Percentiles rank a stretch among this genome's conserved stretches.
Evolutionary conservation across 805 yeast species (phyloP).

Genomic region (Helenozyma baotianmanensis): DNA sequence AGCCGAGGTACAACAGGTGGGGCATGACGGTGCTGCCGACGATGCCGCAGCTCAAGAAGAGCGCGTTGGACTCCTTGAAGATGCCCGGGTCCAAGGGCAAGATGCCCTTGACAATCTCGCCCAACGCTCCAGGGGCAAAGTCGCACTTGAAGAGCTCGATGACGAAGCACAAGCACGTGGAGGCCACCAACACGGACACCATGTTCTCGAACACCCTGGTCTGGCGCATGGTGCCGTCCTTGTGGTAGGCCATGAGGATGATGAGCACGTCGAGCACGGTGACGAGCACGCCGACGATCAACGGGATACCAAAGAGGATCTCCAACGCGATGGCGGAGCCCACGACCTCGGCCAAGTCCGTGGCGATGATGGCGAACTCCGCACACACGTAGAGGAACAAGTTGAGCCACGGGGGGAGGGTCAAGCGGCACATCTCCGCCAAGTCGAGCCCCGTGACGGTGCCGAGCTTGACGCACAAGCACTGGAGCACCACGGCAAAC

Average conservation of each 20-base stretch:
- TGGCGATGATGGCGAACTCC: slow-evolving; percentile 84
- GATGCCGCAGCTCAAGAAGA: slow-evolving; percentile 41
- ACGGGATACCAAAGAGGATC: slow-evolving; percentile 70
- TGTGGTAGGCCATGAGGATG: slow-evolving; percentile 71
- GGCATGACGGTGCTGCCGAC: slow-evolving; percentile 48
- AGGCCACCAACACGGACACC: slow-evolving; percentile 64
- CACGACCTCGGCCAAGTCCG: slow-evolving; percentile 91
- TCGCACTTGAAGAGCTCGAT: slow-evolving; percentile 55
- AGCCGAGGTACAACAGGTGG: slow-evolving; percentile 41
- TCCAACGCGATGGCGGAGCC: slow-evolving; percentile 87
- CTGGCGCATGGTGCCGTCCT: slow-evolving; percentile 68
- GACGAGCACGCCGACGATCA: slow-evolving; percentile 67
- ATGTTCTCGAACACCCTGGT: slow-evolving; percentile 74
- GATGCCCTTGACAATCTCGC: slow-evolving; percentile 59
- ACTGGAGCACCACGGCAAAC: slow-evolving; percentile 79
- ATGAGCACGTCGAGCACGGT: slow-evolving; percentile 80
- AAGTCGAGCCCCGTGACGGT: slow-evolving; percentile 86
- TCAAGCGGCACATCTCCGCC: slow-evolving; percentile 75
- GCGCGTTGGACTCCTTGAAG: slow-evolving; percentile 34
- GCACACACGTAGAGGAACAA: slow-evolving; percentile 62
- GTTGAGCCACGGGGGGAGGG: slow-evolving; percentile 66
- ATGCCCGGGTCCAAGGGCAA: slow-evolving; percentile 46
- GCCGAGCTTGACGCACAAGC: slow-evolving; percentile 79
- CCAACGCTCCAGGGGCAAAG: slow-evolving; percentile 49
- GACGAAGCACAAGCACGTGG: slow-evolving; percentile 73